phyloP scores from a whole-genome alignment of 768 basidiomycete species.

The Phlebiopsis gigantea region DNA sequence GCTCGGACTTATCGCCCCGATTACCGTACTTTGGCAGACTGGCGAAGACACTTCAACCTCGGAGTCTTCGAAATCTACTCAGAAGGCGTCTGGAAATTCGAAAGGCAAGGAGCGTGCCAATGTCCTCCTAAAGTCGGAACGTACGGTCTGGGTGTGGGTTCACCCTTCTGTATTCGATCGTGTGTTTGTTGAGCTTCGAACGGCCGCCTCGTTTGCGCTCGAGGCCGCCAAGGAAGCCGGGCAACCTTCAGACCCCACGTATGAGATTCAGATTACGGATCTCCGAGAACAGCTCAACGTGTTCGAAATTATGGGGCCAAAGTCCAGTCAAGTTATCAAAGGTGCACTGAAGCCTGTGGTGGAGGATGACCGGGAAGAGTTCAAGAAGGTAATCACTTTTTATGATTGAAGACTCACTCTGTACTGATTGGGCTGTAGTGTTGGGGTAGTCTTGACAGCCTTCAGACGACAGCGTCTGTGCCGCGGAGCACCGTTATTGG shows the following conservation, averaged over 20 bases:
- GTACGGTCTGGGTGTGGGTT: slow-evolving; percentile 68
- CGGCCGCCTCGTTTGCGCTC: slow-evolving; percentile 45
- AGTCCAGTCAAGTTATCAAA: slow-evolving; percentile 37
- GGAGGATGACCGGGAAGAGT: slow-evolving; percentile 47
- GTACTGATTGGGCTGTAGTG: slow-evolving; percentile 37
- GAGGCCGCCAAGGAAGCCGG: slow-evolving; percentile 25
- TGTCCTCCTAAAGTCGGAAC: slow-evolving; percentile 15
- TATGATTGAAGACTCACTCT: background rate
- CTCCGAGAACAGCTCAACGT: slow-evolving; percentile 65
- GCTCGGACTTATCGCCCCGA: slow-evolving; percentile 61
- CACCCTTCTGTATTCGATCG: slow-evolving; percentile 71
- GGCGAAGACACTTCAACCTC: background rate
- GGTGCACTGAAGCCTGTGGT: slow-evolving; percentile 51
- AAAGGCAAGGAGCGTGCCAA: slow-evolving; percentile 28
- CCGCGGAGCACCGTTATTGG: slow-evolving; percentile 77
- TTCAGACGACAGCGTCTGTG: slow-evolving; percentile 62
- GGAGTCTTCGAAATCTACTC: background rate
- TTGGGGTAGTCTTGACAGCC: slow-evolving; percentile 55
- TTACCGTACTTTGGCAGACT: slow-evolving; percentile 71
- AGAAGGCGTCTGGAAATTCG: slow-evolving; percentile 18
- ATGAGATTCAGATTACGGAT: slow-evolving; percentile 63
- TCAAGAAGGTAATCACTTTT: slow-evolving; percentile 43
- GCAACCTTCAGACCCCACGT: slow-evolving; percentile 16
- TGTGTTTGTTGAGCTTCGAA: slow-evolving; percentile 46
- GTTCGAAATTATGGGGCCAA: slow-evolving; percentile 90